Evolutionary conservation across 768 basidiomycete species (phyloP), one percentile per base, ranked within the genome.

Genomic region (Mycena belliarum): DNA sequence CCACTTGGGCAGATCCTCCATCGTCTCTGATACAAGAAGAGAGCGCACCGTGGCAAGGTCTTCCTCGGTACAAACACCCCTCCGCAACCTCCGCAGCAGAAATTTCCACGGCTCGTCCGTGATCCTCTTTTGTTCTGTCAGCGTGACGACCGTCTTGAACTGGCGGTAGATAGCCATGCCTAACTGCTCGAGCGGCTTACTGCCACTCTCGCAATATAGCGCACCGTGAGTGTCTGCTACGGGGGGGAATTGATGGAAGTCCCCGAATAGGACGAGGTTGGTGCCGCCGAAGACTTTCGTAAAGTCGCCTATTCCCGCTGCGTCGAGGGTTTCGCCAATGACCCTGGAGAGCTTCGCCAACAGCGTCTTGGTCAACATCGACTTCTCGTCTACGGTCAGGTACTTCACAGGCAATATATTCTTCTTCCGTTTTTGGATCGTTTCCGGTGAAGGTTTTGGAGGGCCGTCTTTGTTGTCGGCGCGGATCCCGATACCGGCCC

Each of bases 241-340:
- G 0, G 76, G 78, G 0, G 77, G 78, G 57, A 75, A 75, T 55
- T 76, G 73, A 52, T 75, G 73, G n/a, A 73, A 57, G 50, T 75
- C 73, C 5, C 74, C 73, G 41, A 58, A 64, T 0, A 75, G 54
- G 21, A 76, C 70, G 6, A 76, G 61, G 57, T 70, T 75, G 14
- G 74, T 37, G 0, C 72, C 71, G 3, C 73, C 74, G 53, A 79
- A 79, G 0, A 69, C 57, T 1, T 43, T 6, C 0, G 59, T 7
- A 4, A 15, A 41, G 40, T 23, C 40, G 6, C 5, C 28, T 6
- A 61, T 48, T 0, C 57, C 61, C 8, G 23, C 43, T 6, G 44
- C 54, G 20, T 32, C 55, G 26, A 49, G 1, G 4, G 1, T 15
- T 5, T 21, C 50, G 0, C 54, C 50, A 2, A 70, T 56, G 5